A percentile compares a stretch with the other conserved stretches of the same genome.
Evolutionary conservation across 148 eudicot genomes (phyloP).

Genomic region (Nepenthes gracilis): DNA sequence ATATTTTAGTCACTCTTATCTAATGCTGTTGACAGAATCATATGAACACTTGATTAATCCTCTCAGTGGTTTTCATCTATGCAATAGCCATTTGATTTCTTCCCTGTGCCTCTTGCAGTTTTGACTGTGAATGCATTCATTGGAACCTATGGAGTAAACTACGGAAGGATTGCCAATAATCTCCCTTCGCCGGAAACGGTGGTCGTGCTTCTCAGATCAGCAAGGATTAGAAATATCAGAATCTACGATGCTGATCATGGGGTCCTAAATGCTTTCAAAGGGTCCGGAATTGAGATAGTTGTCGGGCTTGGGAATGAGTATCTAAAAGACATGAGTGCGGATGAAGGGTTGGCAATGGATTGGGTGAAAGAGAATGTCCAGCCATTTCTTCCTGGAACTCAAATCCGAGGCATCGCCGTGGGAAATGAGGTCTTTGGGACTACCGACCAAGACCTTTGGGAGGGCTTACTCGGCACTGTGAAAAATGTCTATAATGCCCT

Average conservation of each 20-base stretch:
- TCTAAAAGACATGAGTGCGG: conserved; percentile 48
- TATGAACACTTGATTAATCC: too few relatives aligned
- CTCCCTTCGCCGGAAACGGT: conserved; percentile 60
- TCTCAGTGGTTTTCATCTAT: too few relatives aligned
- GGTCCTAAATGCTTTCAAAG: conserved; percentile 50
- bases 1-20: too few relatives aligned
- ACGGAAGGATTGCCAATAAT: conserved; percentile 67
- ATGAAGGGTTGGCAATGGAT: conserved; percentile 33
- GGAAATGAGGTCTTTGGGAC: conserved; percentile 68
- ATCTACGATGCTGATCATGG: conserved; percentile 68
- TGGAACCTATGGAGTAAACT: conserved; percentile 75
- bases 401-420: conserved; percentile 58
- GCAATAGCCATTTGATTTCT: too few relatives aligned
- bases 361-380: conserved; percentile 77
- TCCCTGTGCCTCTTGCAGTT: neutral
- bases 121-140: conserved; percentile 23
- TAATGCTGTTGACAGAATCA: too few relatives aligned
- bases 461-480: conserved; percentile 45
- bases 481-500: conserved; percentile 56
- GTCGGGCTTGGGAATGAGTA: conserved; percentile 50
- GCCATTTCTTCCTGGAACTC: conserved; percentile 43
- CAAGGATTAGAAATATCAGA: conserved; percentile 50
- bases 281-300: conserved; percentile 51
- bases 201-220: conserved; percentile 51
- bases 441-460: conserved; percentile 42